A percentile compares a stretch with the other conserved stretches of the same genome.
Conservation (phyloP, 2,329 filamentous ascomycete genomes). For the Xylaria sp. region DNA sequence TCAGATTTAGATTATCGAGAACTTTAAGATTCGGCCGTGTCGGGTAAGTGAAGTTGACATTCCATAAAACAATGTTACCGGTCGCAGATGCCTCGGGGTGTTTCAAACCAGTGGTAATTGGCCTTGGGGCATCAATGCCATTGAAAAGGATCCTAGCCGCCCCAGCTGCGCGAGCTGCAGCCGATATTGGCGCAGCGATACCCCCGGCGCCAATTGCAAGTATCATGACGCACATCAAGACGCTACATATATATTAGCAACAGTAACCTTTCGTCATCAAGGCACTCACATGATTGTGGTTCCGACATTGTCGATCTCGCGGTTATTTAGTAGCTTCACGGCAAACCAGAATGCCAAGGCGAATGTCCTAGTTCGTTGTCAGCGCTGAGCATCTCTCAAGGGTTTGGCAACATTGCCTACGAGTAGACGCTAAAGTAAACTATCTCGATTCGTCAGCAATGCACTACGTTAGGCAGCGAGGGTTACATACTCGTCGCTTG, state of each 20-base stretch:
- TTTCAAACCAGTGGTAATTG: conserved; percentile 55
- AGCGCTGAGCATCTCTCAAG: conserved; percentile 8
- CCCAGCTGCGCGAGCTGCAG: conserved; percentile 65
- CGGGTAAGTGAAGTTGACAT: conserved; percentile 78
- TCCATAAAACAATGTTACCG: conserved; percentile 68
- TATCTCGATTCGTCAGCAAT: conserved; percentile 37
- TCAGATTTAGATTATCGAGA: conserved; percentile 67
- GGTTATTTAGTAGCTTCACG: conserved; percentile 43
- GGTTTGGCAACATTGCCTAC: conserved; percentile 32
- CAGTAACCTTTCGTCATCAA: rapidly evolving
- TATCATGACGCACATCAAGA: conserved; percentile 69
- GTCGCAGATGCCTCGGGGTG: conserved; percentile 60
- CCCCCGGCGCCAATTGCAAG: conserved; percentile 66
- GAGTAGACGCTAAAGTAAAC: conserved; percentile 50
- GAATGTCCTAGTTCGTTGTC: conserved; percentile 44
- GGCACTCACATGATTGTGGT: conserved; percentile 62
- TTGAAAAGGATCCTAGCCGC: conserved; percentile 68
- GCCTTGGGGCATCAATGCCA: conserved; percentile 62
- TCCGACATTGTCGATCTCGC: conserved; percentile 59
- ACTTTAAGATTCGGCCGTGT: conserved; percentile 71
- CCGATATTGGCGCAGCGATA: conserved; percentile 68
- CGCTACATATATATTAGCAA: conserved; percentile 44
- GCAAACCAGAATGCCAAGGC: conserved; percentile 50
- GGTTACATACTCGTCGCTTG: conserved; percentile 47
- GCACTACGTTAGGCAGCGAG: not conserved